Base-by-base conservation (phyloP, 148 eudicot genomes). In the Pharnaceum exiguum region DNA sequence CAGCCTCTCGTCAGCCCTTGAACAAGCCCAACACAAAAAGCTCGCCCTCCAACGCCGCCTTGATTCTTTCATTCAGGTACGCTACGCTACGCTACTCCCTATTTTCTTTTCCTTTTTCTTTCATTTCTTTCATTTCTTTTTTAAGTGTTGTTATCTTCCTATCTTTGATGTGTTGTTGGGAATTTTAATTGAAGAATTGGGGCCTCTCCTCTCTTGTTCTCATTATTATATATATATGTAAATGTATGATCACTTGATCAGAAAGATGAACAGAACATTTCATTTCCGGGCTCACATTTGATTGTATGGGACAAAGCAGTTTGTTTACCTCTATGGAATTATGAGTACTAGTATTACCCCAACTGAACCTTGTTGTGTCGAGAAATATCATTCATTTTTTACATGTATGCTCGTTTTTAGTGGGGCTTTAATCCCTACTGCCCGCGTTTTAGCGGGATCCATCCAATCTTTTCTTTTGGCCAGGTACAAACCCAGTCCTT, bases 401-500 rank as follows among this genome's bases (percentile, higher is more conserved):
- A 35, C 38, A 7, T 6, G 38, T 7, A 26, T 51, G 36, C 18
- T 37, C 44, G 43, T 53, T 64, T 53, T 24, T 49, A 49, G 6
- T 32, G 24, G 59, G 62, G 69, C 65, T 73, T 70, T 72, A 61
- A 48, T 57, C 16, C 5, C n/a, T 2, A 36, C 60, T 54, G 69
- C 72, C 70, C 53, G 75, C 65, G 35, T 42, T 61, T 54, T 78
- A 50, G 73, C 60, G 75, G 67, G 73, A 23, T 55, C n/a, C n/a
- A 51, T 30, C 27, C 40, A 40, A 65, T 68, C 59, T 39, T n/a
- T n/a, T n/a, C n/a, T n/a, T n/a, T n/a, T 71, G 69, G 39, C 46
- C 91, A 93, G 99, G 80, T 70, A 51, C 79, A 83, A 67, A 75
- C 89, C 16, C 91, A 83, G 60, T 83, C 89, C 10, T 77, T 93